Evolutionary conservation across 345 rosid species (phyloP), one percentile per base, ranked within the genome.

Genomic region (Erucastrum elatum): DNA sequence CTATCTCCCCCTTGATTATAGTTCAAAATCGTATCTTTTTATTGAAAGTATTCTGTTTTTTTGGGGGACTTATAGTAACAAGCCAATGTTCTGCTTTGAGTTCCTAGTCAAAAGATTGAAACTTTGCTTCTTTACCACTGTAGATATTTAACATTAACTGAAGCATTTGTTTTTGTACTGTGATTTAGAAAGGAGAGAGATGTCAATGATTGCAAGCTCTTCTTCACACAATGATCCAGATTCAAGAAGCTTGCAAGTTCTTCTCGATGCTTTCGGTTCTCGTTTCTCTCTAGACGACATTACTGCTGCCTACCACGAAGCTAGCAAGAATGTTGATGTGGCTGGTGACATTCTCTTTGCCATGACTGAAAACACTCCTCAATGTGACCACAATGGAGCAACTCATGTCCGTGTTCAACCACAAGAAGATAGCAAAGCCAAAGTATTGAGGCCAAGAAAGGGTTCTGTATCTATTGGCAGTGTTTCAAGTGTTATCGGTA

Each of bases 221-320:
- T 39, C 77, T 68, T 66, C 84, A 8, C 75, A 33, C 4, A 41
- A 39, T 59, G 85, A 80, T 76, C 71, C 62, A 21, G 84, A 83
- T 67, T 59, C 67, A 49, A 75, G 71, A 60, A 77, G 82, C 70
- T 81, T 87, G 74, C 76, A 77, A 79, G 77, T 71, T 71, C 83
- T 88, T 77, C 81, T 82, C 31, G 84, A 83, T 31, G 78, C 78
- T 68, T 87, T 86, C 71, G 87, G 90, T 6, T 77, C 85, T 37
- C 69, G 73, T 55, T 84, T 85, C 71, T 77, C 90, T 64, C 85
- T 82, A 35, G 85, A 88, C 66, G 88, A 85, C 70, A 84, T 87
- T 27, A 77, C 84, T 69, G 46, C 81, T 81, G 86, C 86, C 11
- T 88, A 75, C 80, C 78, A 41, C 37, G 71, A 82, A 77, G 78